Conservation (phyloP, 805 yeast genomes). For the Dipodascus albidus region DNA sequence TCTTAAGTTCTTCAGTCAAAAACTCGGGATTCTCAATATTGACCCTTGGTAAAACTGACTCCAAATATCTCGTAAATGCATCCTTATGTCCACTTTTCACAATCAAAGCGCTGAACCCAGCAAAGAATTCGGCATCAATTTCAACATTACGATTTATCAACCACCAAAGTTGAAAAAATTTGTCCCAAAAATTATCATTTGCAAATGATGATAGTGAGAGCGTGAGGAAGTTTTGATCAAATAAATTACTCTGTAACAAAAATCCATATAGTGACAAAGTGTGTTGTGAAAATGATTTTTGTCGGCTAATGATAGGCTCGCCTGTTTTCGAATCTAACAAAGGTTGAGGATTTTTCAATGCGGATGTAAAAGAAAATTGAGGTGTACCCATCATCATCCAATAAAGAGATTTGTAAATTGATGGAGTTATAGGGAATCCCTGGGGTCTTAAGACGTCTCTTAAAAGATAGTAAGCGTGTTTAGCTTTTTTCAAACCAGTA, state of each 20-base stretch:
- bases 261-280: conserved; percentile 8
- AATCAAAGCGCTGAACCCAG: conserved; percentile 19
- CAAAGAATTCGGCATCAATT: conserved; percentile 13
- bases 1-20: conserved; percentile 9
- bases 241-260: conserved; percentile 5
- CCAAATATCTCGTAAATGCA: conserved; percentile 10
- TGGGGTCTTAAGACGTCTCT: conserved; percentile 6
- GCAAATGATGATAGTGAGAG: conserved; percentile 21
- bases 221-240: conserved; percentile 7
- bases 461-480: conserved; percentile 3
- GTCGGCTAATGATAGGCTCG: conserved; percentile 2
- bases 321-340: conserved; percentile 1
- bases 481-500: background rate
- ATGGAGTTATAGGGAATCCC: background rate
- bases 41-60: conserved; percentile 1
- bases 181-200: conserved; percentile 17
- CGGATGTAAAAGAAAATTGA: conserved; percentile 14
- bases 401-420: conserved; percentile 13
- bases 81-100: conserved; percentile 19
- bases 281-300: conserved; percentile 15
- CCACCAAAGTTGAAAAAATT: conserved; percentile 21
- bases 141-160: conserved; percentile 13
- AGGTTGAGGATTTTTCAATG: conserved; percentile 15
- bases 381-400: conserved; percentile 17
- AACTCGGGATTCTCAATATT: background rate